Evolutionary conservation across 2,329 filamentous ascomycete genomes (phyloP), one percentile per base, ranked within the genome.

Genomic region (Dactylellina cionopaga): DNA sequence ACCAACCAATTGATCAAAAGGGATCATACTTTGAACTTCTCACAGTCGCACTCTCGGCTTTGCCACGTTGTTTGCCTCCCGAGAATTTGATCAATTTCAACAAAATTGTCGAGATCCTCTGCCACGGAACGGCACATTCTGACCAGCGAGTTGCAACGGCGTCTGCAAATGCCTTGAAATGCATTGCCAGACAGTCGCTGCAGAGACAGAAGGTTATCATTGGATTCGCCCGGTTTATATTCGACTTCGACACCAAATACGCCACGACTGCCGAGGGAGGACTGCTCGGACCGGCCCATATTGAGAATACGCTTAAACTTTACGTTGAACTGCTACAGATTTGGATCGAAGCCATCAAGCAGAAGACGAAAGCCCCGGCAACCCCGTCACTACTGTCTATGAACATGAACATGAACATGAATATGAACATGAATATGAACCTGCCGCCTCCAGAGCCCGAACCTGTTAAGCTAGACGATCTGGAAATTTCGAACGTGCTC

Each of bases 211-310:
- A 95, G 80, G 95, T 99, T 2, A 96, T 93, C 0, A 96, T 96
- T 81, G 94, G 95, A 0, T 99, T 99, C 81, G 92, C 95, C 35
- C 86, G 93, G 24, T 99, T 98, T 81, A 99, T 99, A 58, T 99
- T 99, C 83, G 96, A 95, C 76, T 99, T 98, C 79, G 96, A 99
- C 80, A 93, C 96, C 76, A 89, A 93, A 22, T 99, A 99, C 80
- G 92, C 94, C 0, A 98, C 95, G 29, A 97, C 98, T 89, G 96
- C 93, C 7, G 95, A 99, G 78, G 95, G 96, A 29, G 95, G 95
- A 1, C 95, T 99, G 89, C 87, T 99, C 22, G 95, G 94, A 0
- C 89, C 92, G 31, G 91, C 90, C 3, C 95, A 99, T 78, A 97
- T 99, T 65, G 95, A 99, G 79, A 96, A 89, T 76, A 99, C 95